Conservation (phyloP, 129 eudicot genomes). For the Arctium lappa region DNA sequence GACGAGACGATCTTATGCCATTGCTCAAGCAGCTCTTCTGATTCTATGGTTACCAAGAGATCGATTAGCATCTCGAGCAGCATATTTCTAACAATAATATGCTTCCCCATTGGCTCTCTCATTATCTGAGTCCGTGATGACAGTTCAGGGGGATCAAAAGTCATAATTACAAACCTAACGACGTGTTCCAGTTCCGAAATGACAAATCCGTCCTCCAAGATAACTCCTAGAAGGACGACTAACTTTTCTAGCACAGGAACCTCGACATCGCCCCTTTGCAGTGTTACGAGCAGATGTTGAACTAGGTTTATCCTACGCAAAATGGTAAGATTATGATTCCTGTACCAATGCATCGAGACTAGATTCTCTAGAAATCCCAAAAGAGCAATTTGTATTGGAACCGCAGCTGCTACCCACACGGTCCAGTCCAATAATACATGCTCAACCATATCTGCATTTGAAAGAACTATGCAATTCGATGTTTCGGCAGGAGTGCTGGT, state of each 20-base stretch:
- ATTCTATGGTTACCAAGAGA: constrained; percentile 74
- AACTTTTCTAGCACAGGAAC: constrained; percentile 90
- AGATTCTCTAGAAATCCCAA: constrained; percentile 91
- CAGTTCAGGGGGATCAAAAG: constrained; percentile 85
- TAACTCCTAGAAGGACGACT: constrained; percentile 87
- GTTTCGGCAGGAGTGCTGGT: constrained; percentile 66
- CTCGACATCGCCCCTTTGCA: constrained; percentile 97
- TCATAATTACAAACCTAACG: constrained; percentile 90
- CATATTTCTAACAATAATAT: constrained; percentile 96
- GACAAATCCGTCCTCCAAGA: constrained; percentile 90
- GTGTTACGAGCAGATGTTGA: constrained; percentile 85
- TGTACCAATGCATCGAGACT: constrained; percentile 99
- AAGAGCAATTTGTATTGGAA: constrained; percentile 82
- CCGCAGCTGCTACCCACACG: constrained; percentile 88
- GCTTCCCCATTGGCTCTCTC: constrained; percentile 96
- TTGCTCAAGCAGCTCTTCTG: constrained; percentile 87
- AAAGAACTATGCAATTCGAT: constrained; percentile 91
- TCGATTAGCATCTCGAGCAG: constrained; percentile 96
- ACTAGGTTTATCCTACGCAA: constrained; percentile 89
- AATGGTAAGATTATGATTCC: constrained; percentile 94
- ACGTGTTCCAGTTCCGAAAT: constrained; percentile 88
- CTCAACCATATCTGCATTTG: constrained; percentile 98
- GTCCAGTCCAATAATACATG: constrained; percentile 98
- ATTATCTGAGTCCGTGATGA: constrained; percentile 52
- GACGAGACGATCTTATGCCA: constrained; percentile 95